A percentile compares a stretch with the other conserved stretches of the same genome.
Evolutionary conservation across 148 eudicot species (phyloP).

Genomic region (Chenopodium berlandieri): DNA sequence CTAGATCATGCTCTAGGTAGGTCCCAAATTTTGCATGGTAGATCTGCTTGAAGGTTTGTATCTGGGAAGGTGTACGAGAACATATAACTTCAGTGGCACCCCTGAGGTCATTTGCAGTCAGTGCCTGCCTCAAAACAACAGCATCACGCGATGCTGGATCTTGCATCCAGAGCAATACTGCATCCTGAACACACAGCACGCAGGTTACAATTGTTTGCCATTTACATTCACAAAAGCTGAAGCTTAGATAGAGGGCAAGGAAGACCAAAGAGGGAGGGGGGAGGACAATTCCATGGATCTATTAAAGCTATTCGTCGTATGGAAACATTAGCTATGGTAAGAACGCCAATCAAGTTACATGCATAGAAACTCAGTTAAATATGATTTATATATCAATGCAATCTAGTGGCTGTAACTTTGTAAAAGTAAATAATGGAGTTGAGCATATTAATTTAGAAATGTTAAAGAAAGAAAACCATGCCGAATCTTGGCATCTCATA

Average conservation of each 20-base stretch:
- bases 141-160: slow-evolving; percentile 86
- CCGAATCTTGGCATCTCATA: slow-evolving; percentile 7
- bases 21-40: slow-evolving; percentile 47
- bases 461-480: not conserved
- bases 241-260: not conserved
- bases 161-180: slow-evolving; percentile 66
- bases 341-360: not conserved
- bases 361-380: not conserved
- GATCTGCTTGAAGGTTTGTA: slow-evolving; percentile 58
- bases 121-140: slow-evolving; percentile 48
- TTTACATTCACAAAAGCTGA: not conserved
- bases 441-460: not conserved
- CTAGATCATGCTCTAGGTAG: slow-evolving; percentile 73
- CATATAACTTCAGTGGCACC: slow-evolving; percentile 78
- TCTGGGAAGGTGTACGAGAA: slow-evolving; percentile 69
- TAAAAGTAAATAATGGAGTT: not conserved
- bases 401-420: not conserved
- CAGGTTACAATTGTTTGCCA: not conserved
- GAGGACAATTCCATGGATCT: not conserved
- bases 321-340: not conserved
- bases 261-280: not conserved
- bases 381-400: not conserved
- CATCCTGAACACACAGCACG: slow-evolving; percentile 41
- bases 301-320: not conserved
- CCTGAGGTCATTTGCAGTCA: slow-evolving; percentile 45